These are phyloP conservation scores for Dittrichia graveolens DNA, from an alignment of 129 eudicot species.

Conservation along the genomic window DNA sequence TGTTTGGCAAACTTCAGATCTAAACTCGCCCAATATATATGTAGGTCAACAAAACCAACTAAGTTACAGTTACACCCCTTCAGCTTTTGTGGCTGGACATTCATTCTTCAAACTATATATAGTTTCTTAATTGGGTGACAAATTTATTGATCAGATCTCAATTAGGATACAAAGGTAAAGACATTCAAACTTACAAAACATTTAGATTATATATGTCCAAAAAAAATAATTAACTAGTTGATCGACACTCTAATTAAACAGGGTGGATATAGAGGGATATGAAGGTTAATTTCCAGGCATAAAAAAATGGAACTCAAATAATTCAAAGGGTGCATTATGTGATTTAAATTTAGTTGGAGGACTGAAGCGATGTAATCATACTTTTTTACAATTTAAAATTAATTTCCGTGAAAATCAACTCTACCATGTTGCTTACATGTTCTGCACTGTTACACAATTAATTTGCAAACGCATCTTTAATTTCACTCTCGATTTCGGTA, in stretches of 20 bases:
- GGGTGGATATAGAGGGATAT: neutral
- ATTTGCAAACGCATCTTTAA: slow-evolving; percentile 35
- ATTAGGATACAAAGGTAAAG: too few species aligned
- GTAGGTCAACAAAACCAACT: slow-evolving; percentile 31
- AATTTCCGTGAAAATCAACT: slow-evolving; percentile 33
- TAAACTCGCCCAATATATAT: slow-evolving; percentile 8
- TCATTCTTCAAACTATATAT: neutral
- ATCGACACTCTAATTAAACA: too few species aligned
- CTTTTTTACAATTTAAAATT: neutral
- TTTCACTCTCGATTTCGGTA: slow-evolving; percentile 26
- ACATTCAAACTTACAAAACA: too few species aligned
- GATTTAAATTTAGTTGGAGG: slow-evolving; percentile 12
- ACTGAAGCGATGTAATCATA: neutral
- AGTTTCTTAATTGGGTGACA: neutral
- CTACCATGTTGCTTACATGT: slow-evolving; percentile 48
- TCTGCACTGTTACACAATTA: slow-evolving; percentile 31
- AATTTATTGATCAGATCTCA: neutral
- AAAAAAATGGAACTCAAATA: neutral
- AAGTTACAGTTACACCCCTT: slow-evolving; percentile 15
- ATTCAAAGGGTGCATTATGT: slow-evolving; percentile 18
- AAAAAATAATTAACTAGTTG: too few species aligned
- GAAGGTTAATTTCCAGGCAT: neutral
- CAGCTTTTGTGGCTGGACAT: neutral
- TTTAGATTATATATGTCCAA: too few species aligned
- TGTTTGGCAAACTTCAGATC: slow-evolving; percentile 28